These are phyloP conservation scores for Chenopodium suecicum DNA, from an alignment of 148 eudicot species.

Conservation along the genomic window DNA sequence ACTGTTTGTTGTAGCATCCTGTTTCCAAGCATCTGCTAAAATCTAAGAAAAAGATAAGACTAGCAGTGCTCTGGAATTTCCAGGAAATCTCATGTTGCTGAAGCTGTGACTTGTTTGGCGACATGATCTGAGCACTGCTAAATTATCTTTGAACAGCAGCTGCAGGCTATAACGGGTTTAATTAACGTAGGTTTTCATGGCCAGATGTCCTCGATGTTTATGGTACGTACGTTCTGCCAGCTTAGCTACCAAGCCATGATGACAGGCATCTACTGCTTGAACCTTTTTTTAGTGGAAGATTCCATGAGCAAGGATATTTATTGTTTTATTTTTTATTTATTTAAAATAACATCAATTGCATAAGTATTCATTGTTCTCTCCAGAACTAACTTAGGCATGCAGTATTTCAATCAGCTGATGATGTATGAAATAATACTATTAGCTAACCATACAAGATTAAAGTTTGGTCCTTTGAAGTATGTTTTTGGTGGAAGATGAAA, in stretches of 20 bases:
- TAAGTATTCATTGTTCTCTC: conserved; percentile 6
- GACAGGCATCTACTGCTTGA: conserved; percentile 37
- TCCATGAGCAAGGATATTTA: conserved; percentile 11
- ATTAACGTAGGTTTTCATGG: conserved; percentile 71
- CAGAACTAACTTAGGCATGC: conserved; percentile 16
- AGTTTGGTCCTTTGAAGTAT: no score
- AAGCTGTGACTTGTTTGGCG: background rate
- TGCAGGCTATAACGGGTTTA: conserved; percentile 65
- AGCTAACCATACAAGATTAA: no score
- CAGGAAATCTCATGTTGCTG: background rate
- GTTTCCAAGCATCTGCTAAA: no score
- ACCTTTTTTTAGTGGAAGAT: conserved; percentile 15
- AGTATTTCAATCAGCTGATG: conserved; percentile 33
- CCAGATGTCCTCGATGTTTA: conserved; percentile 66
- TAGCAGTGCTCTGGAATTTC: background rate
- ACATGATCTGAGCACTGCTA: background rate
- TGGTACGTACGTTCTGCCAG: conserved; percentile 74
- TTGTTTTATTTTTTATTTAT: no score
- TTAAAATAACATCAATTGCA: conserved; percentile 15
- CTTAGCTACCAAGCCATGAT: conserved; percentile 62
- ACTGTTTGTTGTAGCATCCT: no score
- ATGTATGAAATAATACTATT: conserved; percentile 30
- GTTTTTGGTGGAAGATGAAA: no score
- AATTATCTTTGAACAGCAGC: conserved; percentile 32
- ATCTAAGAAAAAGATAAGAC: background rate